These are phyloP conservation scores for Heimioporus sp. DNA, from an alignment of 768 basidiomycete species.

Conservation along the genomic window DNA sequence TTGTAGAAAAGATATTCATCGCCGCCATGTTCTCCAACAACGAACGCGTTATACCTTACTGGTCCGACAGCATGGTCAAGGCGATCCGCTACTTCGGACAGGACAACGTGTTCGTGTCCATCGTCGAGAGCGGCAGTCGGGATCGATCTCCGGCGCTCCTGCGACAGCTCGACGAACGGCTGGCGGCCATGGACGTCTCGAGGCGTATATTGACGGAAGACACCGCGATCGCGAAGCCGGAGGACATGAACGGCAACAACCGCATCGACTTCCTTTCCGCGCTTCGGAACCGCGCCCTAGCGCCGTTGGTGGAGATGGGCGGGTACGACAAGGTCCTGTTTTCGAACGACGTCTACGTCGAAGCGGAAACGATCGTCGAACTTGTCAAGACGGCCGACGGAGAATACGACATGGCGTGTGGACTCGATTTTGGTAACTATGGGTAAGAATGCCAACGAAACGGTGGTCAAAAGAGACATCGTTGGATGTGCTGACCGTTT, in stretches of 20 bases:
- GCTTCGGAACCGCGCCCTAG: slow-evolving; percentile 15
- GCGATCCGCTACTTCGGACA: slow-evolving; percentile 38
- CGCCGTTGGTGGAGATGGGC: slow-evolving; percentile 36
- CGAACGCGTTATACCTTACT: slow-evolving; percentile 36
- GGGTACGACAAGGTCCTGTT: slow-evolving; percentile 40
- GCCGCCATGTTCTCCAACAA: slow-evolving; percentile 41
- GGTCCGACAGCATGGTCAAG: slow-evolving; percentile 35
- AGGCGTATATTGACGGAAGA: slow-evolving; percentile 14
- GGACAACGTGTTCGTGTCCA: slow-evolving; percentile 37
- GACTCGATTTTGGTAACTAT: slow-evolving; percentile 32
- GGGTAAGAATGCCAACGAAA: slow-evolving; percentile 30
- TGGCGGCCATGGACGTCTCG: neutral
- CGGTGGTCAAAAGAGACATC: no score
- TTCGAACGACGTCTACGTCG: slow-evolving; percentile 42
- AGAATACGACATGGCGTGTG: no score
- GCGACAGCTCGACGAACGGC: slow-evolving; percentile 2
- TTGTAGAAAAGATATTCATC: slow-evolving; percentile 17
- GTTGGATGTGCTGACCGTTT: no score
- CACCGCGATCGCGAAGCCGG: slow-evolving; percentile 6
- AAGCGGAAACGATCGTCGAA: slow-evolving; percentile 35
- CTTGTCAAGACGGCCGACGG: no score
- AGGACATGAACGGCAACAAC: neutral
- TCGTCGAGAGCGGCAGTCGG: slow-evolving; percentile 37
- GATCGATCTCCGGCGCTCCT: slow-evolving; percentile 14
- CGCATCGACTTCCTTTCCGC: slow-evolving; percentile 14